phyloP scores from a whole-genome alignment of 306 rosid genomes.

The Quercus robur region DNA sequence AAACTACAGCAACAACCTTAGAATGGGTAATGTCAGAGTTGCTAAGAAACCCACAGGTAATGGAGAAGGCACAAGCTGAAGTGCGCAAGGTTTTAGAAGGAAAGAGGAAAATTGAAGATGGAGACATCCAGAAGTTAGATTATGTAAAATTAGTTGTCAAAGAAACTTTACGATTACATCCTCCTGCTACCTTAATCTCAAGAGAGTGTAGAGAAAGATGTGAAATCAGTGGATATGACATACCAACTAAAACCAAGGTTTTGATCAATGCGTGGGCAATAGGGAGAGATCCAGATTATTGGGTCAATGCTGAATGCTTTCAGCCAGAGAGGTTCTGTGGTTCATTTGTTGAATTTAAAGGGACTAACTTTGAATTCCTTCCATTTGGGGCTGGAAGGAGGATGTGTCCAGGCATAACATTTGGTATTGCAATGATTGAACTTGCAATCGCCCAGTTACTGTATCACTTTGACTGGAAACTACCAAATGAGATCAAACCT shows the following conservation, averaged over 20 bases:
- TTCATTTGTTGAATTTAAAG: constrained; percentile 14
- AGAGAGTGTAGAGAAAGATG: constrained; percentile 18
- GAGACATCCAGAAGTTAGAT: background rate
- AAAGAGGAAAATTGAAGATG: background rate
- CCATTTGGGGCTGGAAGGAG: constrained; percentile 35
- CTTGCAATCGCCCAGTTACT: constrained; percentile 7
- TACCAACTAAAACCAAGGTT: background rate
- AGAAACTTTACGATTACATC: constrained; percentile 35
- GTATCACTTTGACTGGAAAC: constrained; percentile 26
- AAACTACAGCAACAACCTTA: constrained; percentile 25
- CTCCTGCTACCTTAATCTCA: constrained; percentile 19
- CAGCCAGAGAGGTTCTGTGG: constrained; percentile 30
- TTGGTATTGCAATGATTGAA: constrained; percentile 26
- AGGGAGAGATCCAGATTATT: constrained; percentile 6
- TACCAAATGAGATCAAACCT: constrained; percentile 19
- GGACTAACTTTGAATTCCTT: constrained; percentile 20
- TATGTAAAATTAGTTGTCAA: constrained; percentile 22
- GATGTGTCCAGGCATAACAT: constrained; percentile 28
- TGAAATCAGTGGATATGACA: constrained; percentile 3
- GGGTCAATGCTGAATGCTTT: constrained; percentile 30
- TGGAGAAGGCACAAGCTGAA: constrained; percentile 36
- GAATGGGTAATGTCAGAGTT: constrained; percentile 43
- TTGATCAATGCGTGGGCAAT: background rate
- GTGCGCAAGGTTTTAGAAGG: constrained; percentile 24
- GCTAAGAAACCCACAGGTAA: constrained; percentile 30